Conservation (phyloP, 73 alveolate genomes). For the Paramecium octaurelia region DNA sequence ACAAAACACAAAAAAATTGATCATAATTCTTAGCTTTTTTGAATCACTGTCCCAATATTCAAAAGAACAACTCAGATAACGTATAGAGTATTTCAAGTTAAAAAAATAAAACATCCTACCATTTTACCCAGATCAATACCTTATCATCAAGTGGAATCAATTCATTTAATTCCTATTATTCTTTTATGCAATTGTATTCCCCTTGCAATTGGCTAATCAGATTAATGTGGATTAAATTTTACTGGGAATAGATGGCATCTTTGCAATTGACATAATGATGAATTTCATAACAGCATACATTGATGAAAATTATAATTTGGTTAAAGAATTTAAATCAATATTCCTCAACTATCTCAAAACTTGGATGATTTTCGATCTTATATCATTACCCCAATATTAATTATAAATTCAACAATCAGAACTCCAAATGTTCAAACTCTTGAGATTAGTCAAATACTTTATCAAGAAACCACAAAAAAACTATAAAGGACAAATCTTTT, state of each 20-base stretch:
- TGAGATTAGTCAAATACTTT: not conserved
- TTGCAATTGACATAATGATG: not conserved
- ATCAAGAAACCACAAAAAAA: not conserved
- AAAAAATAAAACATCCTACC: not conserved
- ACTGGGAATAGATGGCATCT: not conserved
- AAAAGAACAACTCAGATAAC: not conserved
- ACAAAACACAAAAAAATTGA: not conserved
- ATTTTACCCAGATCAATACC: slow-evolving; percentile 1
- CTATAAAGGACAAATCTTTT: not conserved
- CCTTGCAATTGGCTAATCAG: not conserved
- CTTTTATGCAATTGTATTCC: not conserved
- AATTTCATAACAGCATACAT: not conserved
- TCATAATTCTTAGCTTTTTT: slow-evolving; percentile 2
- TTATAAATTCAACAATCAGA: not conserved
- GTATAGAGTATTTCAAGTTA: not conserved
- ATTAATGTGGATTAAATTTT: not conserved
- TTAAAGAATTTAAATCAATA: not conserved
- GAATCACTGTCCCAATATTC: slow-evolving; percentile 23
- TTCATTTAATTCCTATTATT: not conserved
- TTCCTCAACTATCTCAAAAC: not conserved
- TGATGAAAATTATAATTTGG: slow-evolving; percentile 31
- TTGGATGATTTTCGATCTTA: not conserved
- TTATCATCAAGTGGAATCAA: not conserved
- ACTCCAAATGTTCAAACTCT: not conserved
- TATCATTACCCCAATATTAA: not conserved